Evolutionary conservation across 2,329 filamentous ascomycete genomes (phyloP).

Genomic region (Fusarium hainanense): DNA sequence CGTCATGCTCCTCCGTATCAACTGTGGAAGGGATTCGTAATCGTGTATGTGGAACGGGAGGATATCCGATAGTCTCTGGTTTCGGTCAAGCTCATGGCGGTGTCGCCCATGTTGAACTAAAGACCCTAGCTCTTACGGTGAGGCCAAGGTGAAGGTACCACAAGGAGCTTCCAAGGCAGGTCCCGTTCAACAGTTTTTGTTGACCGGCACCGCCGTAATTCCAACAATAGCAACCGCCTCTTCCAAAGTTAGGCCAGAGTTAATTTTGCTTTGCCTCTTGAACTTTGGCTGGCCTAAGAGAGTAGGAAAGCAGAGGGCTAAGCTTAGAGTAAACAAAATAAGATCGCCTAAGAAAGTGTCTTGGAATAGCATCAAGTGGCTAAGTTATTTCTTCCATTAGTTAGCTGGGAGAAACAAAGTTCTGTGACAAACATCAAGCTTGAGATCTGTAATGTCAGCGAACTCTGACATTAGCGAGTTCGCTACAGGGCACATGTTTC

Average conservation of each 20-base stretch:
- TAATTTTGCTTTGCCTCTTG: slow-evolving; percentile 12
- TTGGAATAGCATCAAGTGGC: not conserved
- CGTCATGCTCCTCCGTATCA: slow-evolving; percentile 11
- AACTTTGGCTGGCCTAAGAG: not conserved
- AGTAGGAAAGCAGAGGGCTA: not conserved
- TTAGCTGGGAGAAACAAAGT: not conserved
- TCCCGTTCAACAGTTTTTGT: slow-evolving; percentile 40
- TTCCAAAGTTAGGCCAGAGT: not conserved
- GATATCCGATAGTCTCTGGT: slow-evolving; percentile 14
- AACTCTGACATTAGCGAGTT: not conserved
- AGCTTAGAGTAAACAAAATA: not conserved
- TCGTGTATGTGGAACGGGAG: slow-evolving; percentile 13
- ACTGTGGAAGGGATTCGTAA: slow-evolving; percentile 22
- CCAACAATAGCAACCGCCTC: slow-evolving; percentile 39
- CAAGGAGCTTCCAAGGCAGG: slow-evolving; percentile 22
- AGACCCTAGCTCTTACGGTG: slow-evolving; percentile 28
- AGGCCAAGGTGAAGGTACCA: slow-evolving; percentile 36
- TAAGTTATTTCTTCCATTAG: not conserved
- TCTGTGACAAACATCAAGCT: not conserved
- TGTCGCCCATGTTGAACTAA: slow-evolving; percentile 19
- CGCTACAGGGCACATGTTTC: not conserved
- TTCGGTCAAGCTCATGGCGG: slow-evolving; percentile 26
- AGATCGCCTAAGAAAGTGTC: not conserved
- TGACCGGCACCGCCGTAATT: slow-evolving; percentile 20
- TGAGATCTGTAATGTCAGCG: not conserved